Evolutionary conservation across 495 filamentous ascomycete genomes (phyloP).

Genomic region (Penicillium tannophilum): DNA sequence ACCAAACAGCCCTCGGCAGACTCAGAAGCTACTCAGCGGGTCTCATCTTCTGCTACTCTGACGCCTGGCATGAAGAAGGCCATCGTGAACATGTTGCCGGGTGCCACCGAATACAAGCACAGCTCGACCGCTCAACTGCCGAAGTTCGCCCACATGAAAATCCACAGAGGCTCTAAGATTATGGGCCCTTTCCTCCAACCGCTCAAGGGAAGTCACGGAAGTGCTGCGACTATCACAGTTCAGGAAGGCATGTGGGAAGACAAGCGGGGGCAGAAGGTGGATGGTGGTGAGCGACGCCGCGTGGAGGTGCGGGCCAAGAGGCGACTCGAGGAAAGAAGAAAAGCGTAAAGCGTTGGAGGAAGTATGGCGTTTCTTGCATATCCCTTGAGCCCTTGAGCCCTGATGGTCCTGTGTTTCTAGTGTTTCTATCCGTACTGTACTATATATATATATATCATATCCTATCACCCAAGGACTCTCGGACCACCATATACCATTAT

Average conservation of each 20-base stretch:
- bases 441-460: slow-evolving; percentile 18
- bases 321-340: slow-evolving; percentile 50
- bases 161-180: slow-evolving; percentile 65
- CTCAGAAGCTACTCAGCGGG: background rate
- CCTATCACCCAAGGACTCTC: background rate
- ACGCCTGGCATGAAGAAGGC: slow-evolving; percentile 58
- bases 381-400: slow-evolving; percentile 19
- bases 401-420: slow-evolving; percentile 16
- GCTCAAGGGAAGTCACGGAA: slow-evolving; percentile 61
- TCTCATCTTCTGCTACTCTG: slow-evolving; percentile 44
- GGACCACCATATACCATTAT: background rate
- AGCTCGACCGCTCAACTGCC: slow-evolving; percentile 37
- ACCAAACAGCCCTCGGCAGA: slow-evolving; percentile 7
- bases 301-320: slow-evolving; percentile 79
- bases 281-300: slow-evolving; percentile 91
- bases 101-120: slow-evolving; percentile 47
- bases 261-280: slow-evolving; percentile 81
- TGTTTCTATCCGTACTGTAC: slow-evolving; percentile 25
- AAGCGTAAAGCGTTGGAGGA: slow-evolving; percentile 26
- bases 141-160: slow-evolving; percentile 63
- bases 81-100: slow-evolving; percentile 73
- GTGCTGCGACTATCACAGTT: slow-evolving; percentile 63
- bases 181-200: slow-evolving; percentile 69
- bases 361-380: slow-evolving; percentile 25
- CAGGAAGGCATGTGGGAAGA: slow-evolving; percentile 91